Percentiles rank a stretch among this genome's conserved stretches.
These are phyloP conservation scores for Aspergillaceae sp. DNA, from an alignment of 2,329 filamentous ascomycete species.

Conservation along the genomic window DNA sequence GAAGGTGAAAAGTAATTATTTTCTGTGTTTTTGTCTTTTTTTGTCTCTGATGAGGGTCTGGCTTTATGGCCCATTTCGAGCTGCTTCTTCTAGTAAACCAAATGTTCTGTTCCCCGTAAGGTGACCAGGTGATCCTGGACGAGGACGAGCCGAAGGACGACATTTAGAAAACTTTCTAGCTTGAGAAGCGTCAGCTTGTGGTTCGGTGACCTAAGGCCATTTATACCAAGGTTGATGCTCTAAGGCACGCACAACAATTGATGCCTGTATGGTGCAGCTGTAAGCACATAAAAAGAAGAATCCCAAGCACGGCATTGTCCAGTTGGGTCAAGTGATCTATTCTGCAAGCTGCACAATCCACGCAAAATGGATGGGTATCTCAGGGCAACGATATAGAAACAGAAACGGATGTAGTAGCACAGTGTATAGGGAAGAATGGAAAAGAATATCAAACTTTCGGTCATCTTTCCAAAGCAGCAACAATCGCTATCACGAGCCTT, in stretches of 20 bases:
- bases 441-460: neutral
- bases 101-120: neutral
- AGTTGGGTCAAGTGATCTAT: neutral
- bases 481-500: neutral
- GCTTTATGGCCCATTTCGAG: neutral
- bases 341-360: neutral
- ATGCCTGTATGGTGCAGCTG: neutral
- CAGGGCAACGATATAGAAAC: neutral
- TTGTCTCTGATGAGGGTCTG: neutral
- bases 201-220: no score
- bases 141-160: neutral
- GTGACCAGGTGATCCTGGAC: neutral
- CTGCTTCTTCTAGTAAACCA: neutral
- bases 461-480: neutral
- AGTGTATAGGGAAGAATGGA: neutral
- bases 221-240: no score
- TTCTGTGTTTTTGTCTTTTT: neutral
- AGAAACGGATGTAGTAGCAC: neutral
- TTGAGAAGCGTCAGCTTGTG: no score
- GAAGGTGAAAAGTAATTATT: slow-evolving; percentile 8
- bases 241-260: no score
- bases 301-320: no score
- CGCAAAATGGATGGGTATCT: neutral
- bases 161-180: neutral
- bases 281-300: neutral